Base-by-base conservation (phyloP, 306 rosid genomes). In the Trifolium subterraneum region DNA sequence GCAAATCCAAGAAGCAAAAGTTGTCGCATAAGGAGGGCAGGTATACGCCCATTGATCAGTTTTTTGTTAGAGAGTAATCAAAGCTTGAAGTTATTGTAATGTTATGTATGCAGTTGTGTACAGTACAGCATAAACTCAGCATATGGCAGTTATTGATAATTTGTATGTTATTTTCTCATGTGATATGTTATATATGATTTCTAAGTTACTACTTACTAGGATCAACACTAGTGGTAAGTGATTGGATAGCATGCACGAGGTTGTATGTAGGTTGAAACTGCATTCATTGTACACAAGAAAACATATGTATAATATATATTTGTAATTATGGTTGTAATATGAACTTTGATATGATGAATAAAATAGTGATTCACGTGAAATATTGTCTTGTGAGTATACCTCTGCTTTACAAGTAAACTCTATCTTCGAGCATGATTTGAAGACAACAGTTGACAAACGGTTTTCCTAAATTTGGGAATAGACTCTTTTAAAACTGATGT, bases 1-100 rank as follows among this genome's bases (percentile, higher is more conserved):
- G 90, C 69, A 90, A 83, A 76, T 81, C 81, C 74, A 90, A 91
- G 86, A 90, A 47, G 86, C 91, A 63, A 51, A 94, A 86, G 86
- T 36, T 75, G 67, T 70, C 88, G 19, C 80, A 76, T 27, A 87
- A 88, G 84, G 89, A 87, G 78, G 89, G 86, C 70, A 82, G 75
- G 15, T 80, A 83, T 68, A 73, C 65, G 25, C 92, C 97, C 61
- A 91, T 94, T 59, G 98, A 94, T 79, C 50, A 44, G 25, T 94
- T 91, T 82, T 94, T 94, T 76, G 84, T 63, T 50, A 91, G 15
- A 79, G 83, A 90, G 81, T 70, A 79, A 67, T 78, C 82, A 76
- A 70, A 88, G 74, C 72, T 70, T 14, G n/a, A 23, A 71, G 68
- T 68, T 65, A 71, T 77, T 44, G 70, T 25, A 22, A 62, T 22